These are phyloP conservation scores for Ogataea pignaliae DNA, from an alignment of 805 yeast genomes.

Conservation along the genomic window DNA sequence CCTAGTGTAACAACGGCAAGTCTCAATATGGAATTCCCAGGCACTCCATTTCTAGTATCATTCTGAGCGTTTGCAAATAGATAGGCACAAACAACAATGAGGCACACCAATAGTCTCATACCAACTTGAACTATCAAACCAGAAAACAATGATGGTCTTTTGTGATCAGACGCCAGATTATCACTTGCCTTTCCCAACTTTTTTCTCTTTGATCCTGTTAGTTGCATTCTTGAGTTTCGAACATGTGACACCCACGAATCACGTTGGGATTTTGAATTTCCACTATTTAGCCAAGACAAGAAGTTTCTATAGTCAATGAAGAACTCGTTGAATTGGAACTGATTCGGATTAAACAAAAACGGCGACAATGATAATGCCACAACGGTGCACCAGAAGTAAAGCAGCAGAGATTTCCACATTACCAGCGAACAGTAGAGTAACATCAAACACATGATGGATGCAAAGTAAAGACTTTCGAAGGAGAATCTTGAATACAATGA, in stretches of 20 bases:
- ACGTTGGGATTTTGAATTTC: slow-evolving; percentile 37
- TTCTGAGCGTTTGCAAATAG: slow-evolving; percentile 52
- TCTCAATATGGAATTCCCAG: slow-evolving; percentile 41
- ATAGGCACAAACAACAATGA: slow-evolving; percentile 41
- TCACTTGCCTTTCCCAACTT: slow-evolving; percentile 34
- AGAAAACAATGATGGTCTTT: slow-evolving; percentile 45
- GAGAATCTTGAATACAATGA: slow-evolving; percentile 65
- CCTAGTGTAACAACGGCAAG: slow-evolving; percentile 39
- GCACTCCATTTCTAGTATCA: slow-evolving; percentile 31
- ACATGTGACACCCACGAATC: slow-evolving; percentile 45
- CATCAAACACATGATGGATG: slow-evolving; percentile 46
- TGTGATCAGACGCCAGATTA: slow-evolving; percentile 38
- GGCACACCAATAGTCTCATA: slow-evolving; percentile 33
- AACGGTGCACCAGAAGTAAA: slow-evolving; percentile 73
- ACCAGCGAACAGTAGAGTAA: slow-evolving; percentile 53
- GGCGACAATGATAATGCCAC: slow-evolving; percentile 66
- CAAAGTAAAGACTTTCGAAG: slow-evolving; percentile 62
- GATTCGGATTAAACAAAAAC: slow-evolving; percentile 73
- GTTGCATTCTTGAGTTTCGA: slow-evolving; percentile 46
- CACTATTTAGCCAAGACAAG: slow-evolving; percentile 47
- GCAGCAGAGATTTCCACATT: slow-evolving; percentile 55
- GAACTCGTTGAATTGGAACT: slow-evolving; percentile 63
- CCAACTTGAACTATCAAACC: slow-evolving; percentile 38
- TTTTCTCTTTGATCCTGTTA: slow-evolving; percentile 53
- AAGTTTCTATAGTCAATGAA: slow-evolving; percentile 62